These are phyloP conservation scores for Blechomonas ayalai DNA, from an alignment of 208 protist species.

Conservation along the genomic window DNA sequence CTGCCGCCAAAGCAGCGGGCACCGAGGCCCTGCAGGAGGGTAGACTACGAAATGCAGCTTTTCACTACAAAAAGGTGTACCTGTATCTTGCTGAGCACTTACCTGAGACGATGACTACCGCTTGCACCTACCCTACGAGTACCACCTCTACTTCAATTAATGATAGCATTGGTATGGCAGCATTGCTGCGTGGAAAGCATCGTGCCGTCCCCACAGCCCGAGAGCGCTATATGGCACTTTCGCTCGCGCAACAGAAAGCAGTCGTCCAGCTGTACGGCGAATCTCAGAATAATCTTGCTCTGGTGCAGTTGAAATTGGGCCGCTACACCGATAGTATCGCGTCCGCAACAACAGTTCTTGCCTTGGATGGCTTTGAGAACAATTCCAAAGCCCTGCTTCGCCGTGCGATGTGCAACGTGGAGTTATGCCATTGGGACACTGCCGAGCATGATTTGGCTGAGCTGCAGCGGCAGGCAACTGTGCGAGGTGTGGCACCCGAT, in stretches of 20 bases:
- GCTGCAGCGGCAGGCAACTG: conserved; percentile 5
- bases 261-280: conserved; percentile 25
- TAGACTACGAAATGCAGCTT: conserved; percentile 31
- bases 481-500: conserved; percentile 7
- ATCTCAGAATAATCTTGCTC: conserved; percentile 47
- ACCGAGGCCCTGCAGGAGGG: conserved; percentile 29
- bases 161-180: neutral
- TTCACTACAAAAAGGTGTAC: conserved; percentile 68
- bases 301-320: conserved; percentile 32
- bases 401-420: conserved; percentile 30
- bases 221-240: neutral
- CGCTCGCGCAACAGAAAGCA: conserved; percentile 3
- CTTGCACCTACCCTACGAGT: too few relatives aligned
- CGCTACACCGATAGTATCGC: conserved; percentile 34
- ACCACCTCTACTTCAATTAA: neutral
- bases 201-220: neutral
- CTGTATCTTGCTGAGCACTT: conserved; percentile 58
- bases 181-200: conserved; percentile 4
- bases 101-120: conserved; percentile 4
- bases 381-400: conserved; percentile 58
- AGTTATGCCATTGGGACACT: conserved; percentile 14
- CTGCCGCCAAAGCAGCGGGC: conserved; percentile 40
- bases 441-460: conserved; percentile 35
- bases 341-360: conserved; percentile 32
- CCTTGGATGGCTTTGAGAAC: neutral